Conservation (phyloP, 163 green algal genomes). For the Volvox carteri region DNA sequence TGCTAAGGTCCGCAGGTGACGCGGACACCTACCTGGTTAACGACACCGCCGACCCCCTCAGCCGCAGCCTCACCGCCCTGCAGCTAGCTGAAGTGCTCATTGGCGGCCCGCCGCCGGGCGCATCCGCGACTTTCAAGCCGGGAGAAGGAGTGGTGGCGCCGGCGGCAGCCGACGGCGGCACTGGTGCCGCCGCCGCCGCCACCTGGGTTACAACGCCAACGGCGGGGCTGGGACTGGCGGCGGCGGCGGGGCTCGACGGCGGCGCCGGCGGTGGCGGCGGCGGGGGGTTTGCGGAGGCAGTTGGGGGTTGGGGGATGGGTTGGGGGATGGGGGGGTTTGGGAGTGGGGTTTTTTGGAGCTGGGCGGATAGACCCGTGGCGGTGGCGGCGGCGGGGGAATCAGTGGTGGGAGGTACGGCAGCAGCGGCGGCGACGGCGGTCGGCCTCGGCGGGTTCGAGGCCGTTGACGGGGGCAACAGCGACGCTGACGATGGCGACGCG, state of each 20-base stretch:
- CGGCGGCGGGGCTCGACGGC: neutral
- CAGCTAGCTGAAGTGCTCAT: constrained; percentile 75
- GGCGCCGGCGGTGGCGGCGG: neutral
- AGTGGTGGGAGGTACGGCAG: neutral
- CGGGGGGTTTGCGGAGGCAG: neutral
- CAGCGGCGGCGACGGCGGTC: neutral
- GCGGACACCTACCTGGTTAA: constrained; percentile 83
- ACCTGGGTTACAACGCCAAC: neutral
- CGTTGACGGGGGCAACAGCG: neutral
- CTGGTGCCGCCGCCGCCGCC: no score
- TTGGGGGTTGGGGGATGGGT: neutral
- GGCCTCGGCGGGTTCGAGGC: neutral
- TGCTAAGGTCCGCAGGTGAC: constrained; percentile 67
- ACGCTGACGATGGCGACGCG: neutral
- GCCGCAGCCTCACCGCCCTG: constrained; percentile 71
- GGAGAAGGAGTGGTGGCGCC: neutral
- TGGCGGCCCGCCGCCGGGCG: constrained; percentile 40
- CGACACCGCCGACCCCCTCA: constrained; percentile 82
- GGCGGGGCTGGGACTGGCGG: constrained; percentile 17
- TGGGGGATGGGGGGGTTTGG: neutral
- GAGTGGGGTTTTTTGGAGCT: constrained; percentile 2
- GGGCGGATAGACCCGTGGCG: neutral
- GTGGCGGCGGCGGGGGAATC: neutral
- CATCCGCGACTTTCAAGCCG: constrained; percentile 48
- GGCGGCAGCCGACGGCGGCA: neutral